These are phyloP conservation scores for Pulveroboletus ravenelii DNA, from an alignment of 768 basidiomycete species.

Conservation along the genomic window DNA sequence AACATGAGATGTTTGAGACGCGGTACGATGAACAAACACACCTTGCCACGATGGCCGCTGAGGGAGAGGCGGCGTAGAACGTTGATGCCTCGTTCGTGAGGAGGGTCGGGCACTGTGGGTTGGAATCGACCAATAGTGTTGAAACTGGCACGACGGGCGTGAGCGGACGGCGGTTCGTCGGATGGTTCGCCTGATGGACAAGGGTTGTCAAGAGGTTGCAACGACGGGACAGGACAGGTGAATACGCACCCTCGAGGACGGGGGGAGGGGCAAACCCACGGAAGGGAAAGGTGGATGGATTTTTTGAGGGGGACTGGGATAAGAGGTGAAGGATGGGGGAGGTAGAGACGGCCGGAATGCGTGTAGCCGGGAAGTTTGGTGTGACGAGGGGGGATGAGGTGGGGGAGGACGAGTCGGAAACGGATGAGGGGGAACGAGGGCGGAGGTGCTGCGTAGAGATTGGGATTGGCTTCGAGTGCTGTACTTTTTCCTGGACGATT, in stretches of 20 bases:
- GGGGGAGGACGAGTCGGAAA: slow-evolving; percentile 55
- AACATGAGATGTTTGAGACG: background rate
- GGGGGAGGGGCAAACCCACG: slow-evolving; percentile 46
- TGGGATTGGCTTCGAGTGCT: slow-evolving; percentile 64
- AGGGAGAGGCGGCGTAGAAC: slow-evolving; percentile 74
- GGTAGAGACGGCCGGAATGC: slow-evolving; percentile 48
- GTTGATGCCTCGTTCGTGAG: slow-evolving; percentile 63
- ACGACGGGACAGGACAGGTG: background rate
- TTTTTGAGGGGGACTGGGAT: slow-evolving; percentile 52
- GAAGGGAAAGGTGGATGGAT: slow-evolving; percentile 56
- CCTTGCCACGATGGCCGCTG: slow-evolving; percentile 54
- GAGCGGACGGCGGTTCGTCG: slow-evolving; percentile 38
- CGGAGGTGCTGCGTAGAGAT: slow-evolving; percentile 45
- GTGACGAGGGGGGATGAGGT: slow-evolving; percentile 51
- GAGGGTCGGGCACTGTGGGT: slow-evolving; percentile 41
- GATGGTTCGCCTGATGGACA: slow-evolving; percentile 35
- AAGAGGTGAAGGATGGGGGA: slow-evolving; percentile 74
- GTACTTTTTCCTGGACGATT: slow-evolving; percentile 29
- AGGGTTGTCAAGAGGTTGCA: background rate
- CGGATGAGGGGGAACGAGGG: slow-evolving; percentile 57
- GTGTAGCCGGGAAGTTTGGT: slow-evolving; percentile 40
- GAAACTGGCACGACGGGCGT: slow-evolving; percentile 61
- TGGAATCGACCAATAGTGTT: slow-evolving; percentile 54
- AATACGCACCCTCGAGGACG: slow-evolving; percentile 55
- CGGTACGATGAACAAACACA: slow-evolving; percentile 29